These are phyloP conservation scores for Trichophyton benhamiae DNA, from an alignment of 2,329 filamentous ascomycete species.

Conservation along the genomic window DNA sequence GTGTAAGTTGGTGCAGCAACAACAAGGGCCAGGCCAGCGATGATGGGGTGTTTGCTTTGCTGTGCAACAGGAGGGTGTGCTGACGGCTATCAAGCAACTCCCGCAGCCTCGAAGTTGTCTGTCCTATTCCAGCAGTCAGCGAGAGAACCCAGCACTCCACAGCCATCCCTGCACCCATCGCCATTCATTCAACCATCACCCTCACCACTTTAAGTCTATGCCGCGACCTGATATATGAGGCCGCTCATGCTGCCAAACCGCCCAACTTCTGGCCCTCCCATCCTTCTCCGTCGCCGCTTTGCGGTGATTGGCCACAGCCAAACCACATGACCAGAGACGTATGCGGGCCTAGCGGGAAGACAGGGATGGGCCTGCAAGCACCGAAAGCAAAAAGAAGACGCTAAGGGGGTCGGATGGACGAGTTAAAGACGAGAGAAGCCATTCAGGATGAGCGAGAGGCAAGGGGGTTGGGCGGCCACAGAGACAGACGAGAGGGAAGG, in stretches of 20 bases:
- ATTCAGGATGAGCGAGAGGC: too few relatives aligned
- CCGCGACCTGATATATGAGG: too few relatives aligned
- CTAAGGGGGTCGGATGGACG: background rate
- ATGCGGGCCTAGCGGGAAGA: conserved; percentile 16
- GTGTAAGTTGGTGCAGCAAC: background rate
- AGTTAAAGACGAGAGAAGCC: background rate
- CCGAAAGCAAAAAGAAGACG: background rate
- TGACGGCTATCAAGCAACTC: too few relatives aligned
- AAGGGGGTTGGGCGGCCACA: too few relatives aligned
- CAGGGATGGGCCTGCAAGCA: conserved; percentile 11
- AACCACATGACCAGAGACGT: conserved; percentile 14
- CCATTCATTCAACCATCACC: background rate
- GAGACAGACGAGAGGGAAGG: background rate
- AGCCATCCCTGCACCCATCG: background rate
- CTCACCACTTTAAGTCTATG: too few relatives aligned
- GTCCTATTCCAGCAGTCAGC: background rate
- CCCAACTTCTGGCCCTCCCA: background rate
- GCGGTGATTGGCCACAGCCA: background rate
- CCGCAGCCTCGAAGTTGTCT: background rate
- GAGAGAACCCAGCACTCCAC: background rate
- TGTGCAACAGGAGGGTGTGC: background rate
- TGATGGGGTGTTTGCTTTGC: background rate
- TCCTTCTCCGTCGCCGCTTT: background rate
- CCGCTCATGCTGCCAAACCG: background rate
- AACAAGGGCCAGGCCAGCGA: background rate